A percentile compares a stretch with the other conserved stretches of the same genome.
These are phyloP conservation scores for Phytophthora pini DNA, from an alignment of 352 stramenopile genomes.

Conservation along the genomic window DNA sequence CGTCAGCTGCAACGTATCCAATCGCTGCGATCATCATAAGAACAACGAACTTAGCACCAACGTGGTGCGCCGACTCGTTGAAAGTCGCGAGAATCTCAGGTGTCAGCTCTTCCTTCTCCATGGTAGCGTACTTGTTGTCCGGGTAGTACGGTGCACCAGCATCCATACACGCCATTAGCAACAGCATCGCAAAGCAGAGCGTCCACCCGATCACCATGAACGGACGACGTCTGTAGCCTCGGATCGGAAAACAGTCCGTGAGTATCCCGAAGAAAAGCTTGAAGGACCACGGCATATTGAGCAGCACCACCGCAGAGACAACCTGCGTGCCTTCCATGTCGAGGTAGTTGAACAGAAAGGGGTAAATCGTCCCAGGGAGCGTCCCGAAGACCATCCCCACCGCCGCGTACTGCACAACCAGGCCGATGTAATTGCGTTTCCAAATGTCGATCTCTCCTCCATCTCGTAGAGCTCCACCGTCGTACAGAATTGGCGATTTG, in stretches of 20 bases:
- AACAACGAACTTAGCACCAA: constrained; percentile 51
- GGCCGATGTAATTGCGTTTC: constrained; percentile 46
- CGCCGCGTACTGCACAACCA: constrained; percentile 52
- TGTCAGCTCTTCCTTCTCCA: constrained; percentile 24
- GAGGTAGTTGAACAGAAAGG: constrained; percentile 56
- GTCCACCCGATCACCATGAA: constrained; percentile 69
- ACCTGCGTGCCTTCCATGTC: constrained; percentile 55
- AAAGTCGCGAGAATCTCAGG: constrained; percentile 35
- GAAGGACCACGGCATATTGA: constrained; percentile 64
- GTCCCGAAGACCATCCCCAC: constrained; percentile 49
- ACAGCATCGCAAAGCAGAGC: constrained; percentile 47
- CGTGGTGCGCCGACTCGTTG: constrained; percentile 38
- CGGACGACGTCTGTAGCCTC: constrained; percentile 56
- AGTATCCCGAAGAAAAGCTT: constrained; percentile 64
- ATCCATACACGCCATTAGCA: constrained; percentile 49
- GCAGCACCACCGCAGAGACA: constrained; percentile 42
- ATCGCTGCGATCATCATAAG: constrained; percentile 58
- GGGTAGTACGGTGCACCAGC: constrained; percentile 56
- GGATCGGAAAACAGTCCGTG: constrained; percentile 58
- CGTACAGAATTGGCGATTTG: constrained; percentile 26
- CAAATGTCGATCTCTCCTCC: constrained; percentile 39
- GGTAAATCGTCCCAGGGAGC: constrained; percentile 53
- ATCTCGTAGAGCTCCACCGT: constrained; percentile 27
- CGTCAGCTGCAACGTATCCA: constrained; percentile 52
- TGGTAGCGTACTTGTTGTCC: constrained; percentile 28